A percentile compares a stretch with the other conserved stretches of the same genome.
Evolutionary conservation across 2,329 filamentous ascomycete species (phyloP).

Genomic region (Cyphellophora attinorum): DNA sequence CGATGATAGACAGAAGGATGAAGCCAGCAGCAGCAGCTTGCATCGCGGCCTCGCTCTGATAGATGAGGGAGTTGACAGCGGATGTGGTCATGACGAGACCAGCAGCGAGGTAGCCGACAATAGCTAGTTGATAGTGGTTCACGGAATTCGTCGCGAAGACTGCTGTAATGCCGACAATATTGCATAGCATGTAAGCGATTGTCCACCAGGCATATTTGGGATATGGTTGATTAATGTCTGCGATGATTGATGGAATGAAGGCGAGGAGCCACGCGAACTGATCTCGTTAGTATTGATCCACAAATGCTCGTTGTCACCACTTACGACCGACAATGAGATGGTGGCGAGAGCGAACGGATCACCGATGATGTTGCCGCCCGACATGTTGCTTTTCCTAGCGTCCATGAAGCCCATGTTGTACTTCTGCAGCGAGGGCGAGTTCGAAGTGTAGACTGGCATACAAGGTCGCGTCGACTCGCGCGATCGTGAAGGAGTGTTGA

Average conservation of each 20-base stretch:
- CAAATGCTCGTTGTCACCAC: conserved; percentile 30
- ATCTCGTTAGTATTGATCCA: conserved; percentile 36
- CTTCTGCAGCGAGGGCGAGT: conserved; percentile 65
- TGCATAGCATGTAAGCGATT: conserved; percentile 72
- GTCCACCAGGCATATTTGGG: conserved; percentile 92
- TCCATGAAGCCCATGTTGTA: conserved; percentile 36
- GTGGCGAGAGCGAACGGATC: conserved; percentile 95
- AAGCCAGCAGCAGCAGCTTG: conserved; percentile 88
- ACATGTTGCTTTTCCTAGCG: conserved; percentile 39
- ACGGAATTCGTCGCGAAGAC: conserved; percentile 77
- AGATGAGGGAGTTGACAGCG: conserved; percentile 77
- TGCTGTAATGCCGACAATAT: conserved; percentile 69
- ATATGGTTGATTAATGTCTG: conserved; percentile 49
- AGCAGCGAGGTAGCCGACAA: conserved; percentile 76
- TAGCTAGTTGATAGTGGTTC: conserved; percentile 82
- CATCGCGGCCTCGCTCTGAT: conserved; percentile 60
- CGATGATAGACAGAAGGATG: conserved; percentile 86
- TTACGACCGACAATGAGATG: conserved; percentile 79
- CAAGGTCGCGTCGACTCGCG: conserved; percentile 19
- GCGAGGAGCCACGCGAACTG: conserved; percentile 93
- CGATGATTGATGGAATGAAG: conserved; percentile 77
- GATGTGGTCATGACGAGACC: conserved; percentile 80
- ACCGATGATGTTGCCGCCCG: conserved; percentile 80
- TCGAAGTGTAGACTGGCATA: conserved; percentile 67
- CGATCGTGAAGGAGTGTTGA: no score